Evolutionary conservation across 805 yeast species (phyloP).

Genomic region (Saccharomycopsis sp.): DNA sequence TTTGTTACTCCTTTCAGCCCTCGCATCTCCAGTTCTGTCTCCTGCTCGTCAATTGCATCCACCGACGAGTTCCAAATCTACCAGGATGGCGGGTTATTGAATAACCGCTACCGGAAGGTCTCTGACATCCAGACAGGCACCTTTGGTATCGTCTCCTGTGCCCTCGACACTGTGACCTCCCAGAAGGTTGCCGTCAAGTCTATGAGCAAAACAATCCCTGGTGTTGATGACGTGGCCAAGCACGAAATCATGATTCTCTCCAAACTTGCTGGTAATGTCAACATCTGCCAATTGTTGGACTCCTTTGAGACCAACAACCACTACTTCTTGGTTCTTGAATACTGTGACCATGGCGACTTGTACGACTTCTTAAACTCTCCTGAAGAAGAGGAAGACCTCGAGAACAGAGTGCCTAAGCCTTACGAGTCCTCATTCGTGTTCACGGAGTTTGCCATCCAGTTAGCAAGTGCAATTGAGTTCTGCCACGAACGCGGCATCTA

Average conservation of each 20-base stretch:
- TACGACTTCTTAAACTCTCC: conserved; percentile 45
- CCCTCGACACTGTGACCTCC: conserved; percentile 32
- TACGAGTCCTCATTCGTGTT: conserved; percentile 26
- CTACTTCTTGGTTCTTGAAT: conserved; percentile 56
- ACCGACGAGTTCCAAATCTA: conserved; percentile 36
- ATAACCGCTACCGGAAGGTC: conserved; percentile 37
- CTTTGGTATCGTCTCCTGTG: conserved; percentile 54
- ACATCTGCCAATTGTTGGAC: conserved; percentile 54
- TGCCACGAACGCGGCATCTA: conserved; percentile 54
- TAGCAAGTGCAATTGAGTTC: conserved; percentile 44
- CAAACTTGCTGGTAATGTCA: conserved; percentile 32
- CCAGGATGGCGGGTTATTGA: conserved; percentile 33
- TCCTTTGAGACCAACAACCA: conserved; percentile 45
- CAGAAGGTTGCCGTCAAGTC: conserved; percentile 48
- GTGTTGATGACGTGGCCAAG: conserved; percentile 40
- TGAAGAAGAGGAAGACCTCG: conserved; percentile 4
- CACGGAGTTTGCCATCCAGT: conserved; percentile 41
- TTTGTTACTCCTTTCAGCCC: neutral
- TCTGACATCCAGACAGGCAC: conserved; percentile 49
- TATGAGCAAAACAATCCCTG: conserved; percentile 39
- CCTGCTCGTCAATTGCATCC: conserved; percentile 10
- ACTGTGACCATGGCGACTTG: conserved; percentile 59
- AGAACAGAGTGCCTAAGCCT: conserved; percentile 12
- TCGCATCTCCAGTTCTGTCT: neutral
- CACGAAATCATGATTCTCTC: conserved; percentile 44